Evolutionary conservation across 2,329 filamentous ascomycete genomes (phyloP), one percentile per base, ranked within the genome.

Genomic region (Colletotrichum sp.): DNA sequence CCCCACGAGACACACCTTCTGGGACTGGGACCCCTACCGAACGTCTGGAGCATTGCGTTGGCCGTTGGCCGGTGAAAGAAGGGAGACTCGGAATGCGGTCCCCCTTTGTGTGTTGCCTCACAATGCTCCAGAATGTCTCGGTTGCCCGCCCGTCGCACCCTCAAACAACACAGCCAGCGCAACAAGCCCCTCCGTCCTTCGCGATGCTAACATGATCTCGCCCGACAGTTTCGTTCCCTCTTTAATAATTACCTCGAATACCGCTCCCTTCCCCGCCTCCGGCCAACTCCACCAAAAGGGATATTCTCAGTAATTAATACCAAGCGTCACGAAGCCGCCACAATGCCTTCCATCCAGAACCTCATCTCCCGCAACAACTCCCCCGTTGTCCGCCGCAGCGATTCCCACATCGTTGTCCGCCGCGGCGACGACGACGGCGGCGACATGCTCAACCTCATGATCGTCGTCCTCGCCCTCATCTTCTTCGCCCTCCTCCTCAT

Each of bases 391-490:
- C 64, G 66, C 65, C 64, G 73, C 49, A 69, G 76, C 32, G 72
- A 63, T 32, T 32, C 79, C 13, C 68, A 70, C 68, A 70, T 70
- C 57, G 86, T 88, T 82, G 81, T 85, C 78, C 80, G 82, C 72
- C 79, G 80, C 77, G 80, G 85, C 80, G 86, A 85, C 76, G 81
- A 86, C 76, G 87, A 89, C 78, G 86, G 86, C 75, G 86, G 88
- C 80, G 87, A 94, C 79, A 92, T 94, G 87, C 89, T 96, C 84
- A 93, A 95, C 82, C 91, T 98, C 59, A 88, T 98, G 83, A 94
- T 98, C 80, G 90, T 92, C 75, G 90, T 99, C 71, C 89, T 99
- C 80, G 93, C 93, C 78, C 89, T 99, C 62, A 88, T 96, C 80
- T 91, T 98, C 80, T 85, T 96, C 80, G 92, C 90, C 76, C 88